Base-by-base conservation (phyloP, 345 rosid species). In the Draba incana region DNA sequence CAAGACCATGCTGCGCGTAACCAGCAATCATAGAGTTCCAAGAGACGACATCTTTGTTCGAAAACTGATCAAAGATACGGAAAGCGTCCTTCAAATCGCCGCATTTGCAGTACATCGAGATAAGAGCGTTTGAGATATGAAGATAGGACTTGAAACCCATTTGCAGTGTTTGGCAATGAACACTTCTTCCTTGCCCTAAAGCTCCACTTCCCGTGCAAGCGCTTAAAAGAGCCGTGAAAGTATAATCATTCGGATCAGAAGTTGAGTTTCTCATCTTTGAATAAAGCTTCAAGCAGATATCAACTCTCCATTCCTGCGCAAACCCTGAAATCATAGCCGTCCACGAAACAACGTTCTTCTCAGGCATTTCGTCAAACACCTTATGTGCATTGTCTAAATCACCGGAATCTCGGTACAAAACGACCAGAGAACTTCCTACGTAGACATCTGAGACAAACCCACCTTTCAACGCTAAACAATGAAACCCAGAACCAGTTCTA, bases 11-110 rank as follows among this genome's bases (percentile, higher is more conserved):
- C 71, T 84, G 97, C 6, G 95, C 91, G 71, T 81, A 86, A n/a
- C 97, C 99, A 31, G 86, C 88, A 48, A 93, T 88, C 95, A 93
- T 91, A 0, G 97, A 90, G 78, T 93, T 93, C 99, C 99, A 93
- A 1, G 97, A 88, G 37, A 93, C 86, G 0, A 78, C 75, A 58
- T 93, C 97, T 78, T 71, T 86, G 10, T 77, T 78, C 6, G 6
- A 5, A 72, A 78, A 80, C 52, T 46, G 69, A 10, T 81, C 72
- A 58, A 88, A 93, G 33, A 91, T 58, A 64, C 41, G 42, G 0
- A 75, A 35, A 3, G 92, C 91, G 35, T 83, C 88, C 2, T 81
- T 84, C 59, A 85, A 56, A 45, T 70, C 81, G 3, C 96, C 99
- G 53, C 91, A 82, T 71, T 94, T 91, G 50, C 86, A 87, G 72